These are phyloP conservation scores for Ogataea nakhonphanomensis DNA, from an alignment of 805 yeast genomes.

Conservation along the genomic window DNA sequence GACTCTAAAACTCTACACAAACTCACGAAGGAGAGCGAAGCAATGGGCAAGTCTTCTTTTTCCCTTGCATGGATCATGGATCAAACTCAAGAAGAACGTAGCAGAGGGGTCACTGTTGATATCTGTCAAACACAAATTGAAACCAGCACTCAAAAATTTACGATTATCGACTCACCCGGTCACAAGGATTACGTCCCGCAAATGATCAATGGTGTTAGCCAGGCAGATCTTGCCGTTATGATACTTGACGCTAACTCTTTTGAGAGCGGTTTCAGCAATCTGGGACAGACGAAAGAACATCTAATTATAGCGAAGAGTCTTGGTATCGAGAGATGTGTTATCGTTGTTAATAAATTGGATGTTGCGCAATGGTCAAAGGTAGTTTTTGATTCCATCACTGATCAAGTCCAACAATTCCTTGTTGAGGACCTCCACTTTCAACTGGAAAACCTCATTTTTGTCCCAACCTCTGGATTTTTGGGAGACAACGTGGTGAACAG, in stretches of 20 bases:
- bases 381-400: conserved; percentile 49
- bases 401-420: conserved; percentile 49
- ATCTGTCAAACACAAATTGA: conserved; percentile 67
- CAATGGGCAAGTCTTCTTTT: conserved; percentile 71
- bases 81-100: conserved; percentile 72
- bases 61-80: conserved; percentile 86
- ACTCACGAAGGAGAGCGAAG: conserved; percentile 60
- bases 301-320: conserved; percentile 62
- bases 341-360: conserved; percentile 73
- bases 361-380: conserved; percentile 52
- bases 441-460: conserved; percentile 39
- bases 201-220: conserved; percentile 79
- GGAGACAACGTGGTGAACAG: conserved; percentile 63
- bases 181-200: conserved; percentile 81
- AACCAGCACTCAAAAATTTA: conserved; percentile 50
- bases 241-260: conserved; percentile 75
- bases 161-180: conserved; percentile 83
- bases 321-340: conserved; percentile 58
- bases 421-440: conserved; percentile 50
- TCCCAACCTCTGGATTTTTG: conserved; percentile 67
- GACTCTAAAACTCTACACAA: conserved; percentile 62
- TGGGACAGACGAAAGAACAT: conserved; percentile 80
- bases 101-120: conserved; percentile 77
- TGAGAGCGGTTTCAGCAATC: conserved; percentile 61
- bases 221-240: conserved; percentile 71